phyloP scores from a whole-genome alignment of 2,329 filamentous ascomycete species.

The Blastomyces parvus region DNA sequence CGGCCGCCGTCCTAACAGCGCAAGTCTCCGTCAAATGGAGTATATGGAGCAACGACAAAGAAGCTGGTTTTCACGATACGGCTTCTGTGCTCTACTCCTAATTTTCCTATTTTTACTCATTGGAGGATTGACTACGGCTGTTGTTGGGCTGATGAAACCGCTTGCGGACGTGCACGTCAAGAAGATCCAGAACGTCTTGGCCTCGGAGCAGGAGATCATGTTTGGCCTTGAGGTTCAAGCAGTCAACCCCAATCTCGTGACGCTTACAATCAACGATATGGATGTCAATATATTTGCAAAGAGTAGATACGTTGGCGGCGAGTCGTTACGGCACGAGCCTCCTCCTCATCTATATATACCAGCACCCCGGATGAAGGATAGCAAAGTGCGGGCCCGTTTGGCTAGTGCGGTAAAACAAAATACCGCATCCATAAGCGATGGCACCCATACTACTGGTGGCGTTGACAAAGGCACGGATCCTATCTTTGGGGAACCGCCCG shows the following conservation, averaged over 20 bases:
- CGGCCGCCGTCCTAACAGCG: conserved; percentile 45
- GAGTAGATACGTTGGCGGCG: conserved; percentile 71
- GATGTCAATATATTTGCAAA: conserved; percentile 93
- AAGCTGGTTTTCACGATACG: conserved; percentile 62
- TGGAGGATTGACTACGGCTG: conserved; percentile 76
- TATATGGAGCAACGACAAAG: conserved; percentile 57
- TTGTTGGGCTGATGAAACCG: conserved; percentile 85
- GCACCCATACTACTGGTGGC: conserved; percentile 22
- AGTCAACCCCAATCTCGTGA: conserved; percentile 85
- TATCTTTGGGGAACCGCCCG: conserved; percentile 45
- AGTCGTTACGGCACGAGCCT: conserved; percentile 34
- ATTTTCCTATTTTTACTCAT: conserved; percentile 72
- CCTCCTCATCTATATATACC: conserved; percentile 20
- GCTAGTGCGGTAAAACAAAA: conserved; percentile 20
- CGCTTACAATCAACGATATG: conserved; percentile 74
- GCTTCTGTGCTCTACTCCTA: conserved; percentile 77
- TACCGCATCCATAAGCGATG: conserved; percentile 17
- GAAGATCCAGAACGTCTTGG: conserved; percentile 79
- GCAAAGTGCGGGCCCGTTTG: conserved; percentile 26
- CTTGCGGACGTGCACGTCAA: conserved; percentile 68
- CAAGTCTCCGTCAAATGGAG: conserved; percentile 60
- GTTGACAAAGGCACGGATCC: conserved; percentile 53
- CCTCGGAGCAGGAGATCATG: conserved; percentile 91
- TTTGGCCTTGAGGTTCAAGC: conserved; percentile 81
- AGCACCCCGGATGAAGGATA: conserved; percentile 19